Percentiles rank a stretch among this genome's conserved stretches.
phyloP scores from a whole-genome alignment of 2,329 filamentous ascomycete genomes.

The Hirsutella thompsonii region DNA sequence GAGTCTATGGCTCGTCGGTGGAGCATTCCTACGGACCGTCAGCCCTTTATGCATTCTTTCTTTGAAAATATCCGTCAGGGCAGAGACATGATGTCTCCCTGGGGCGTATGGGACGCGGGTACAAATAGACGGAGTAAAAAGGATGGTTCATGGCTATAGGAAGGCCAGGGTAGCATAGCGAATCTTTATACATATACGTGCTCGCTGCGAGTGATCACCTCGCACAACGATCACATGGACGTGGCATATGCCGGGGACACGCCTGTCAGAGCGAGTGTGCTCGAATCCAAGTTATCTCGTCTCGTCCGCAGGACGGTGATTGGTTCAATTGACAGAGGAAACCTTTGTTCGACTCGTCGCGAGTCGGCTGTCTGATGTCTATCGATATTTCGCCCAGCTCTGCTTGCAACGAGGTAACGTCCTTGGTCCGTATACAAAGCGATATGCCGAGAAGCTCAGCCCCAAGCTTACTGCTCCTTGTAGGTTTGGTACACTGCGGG shows the following conservation, averaged over 20 bases:
- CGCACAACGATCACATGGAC: not conserved
- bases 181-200: not conserved
- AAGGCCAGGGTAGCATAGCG: slow-evolving; percentile 6
- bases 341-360: slow-evolving; percentile 13
- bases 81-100: slow-evolving; percentile 15
- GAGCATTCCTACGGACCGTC: slow-evolving; percentile 25
- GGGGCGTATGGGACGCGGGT: slow-evolving; percentile 11
- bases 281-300: not conserved
- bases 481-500: slow-evolving; percentile 33
- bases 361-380: slow-evolving; percentile 16
- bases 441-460: slow-evolving; percentile 5
- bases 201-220: not conserved
- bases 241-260: not conserved
- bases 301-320: not conserved
- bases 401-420: not conserved
- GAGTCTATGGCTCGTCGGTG: slow-evolving; percentile 33
- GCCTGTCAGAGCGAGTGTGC: not conserved
- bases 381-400: slow-evolving; percentile 16
- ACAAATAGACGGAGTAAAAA: slow-evolving; percentile 12
- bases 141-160: slow-evolving; percentile 15
- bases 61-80: slow-evolving; percentile 27
- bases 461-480: slow-evolving; percentile 22
- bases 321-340: slow-evolving; percentile 10
- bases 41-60: slow-evolving; percentile 33
- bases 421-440: slow-evolving; percentile 2